phyloP scores from a whole-genome alignment of 169 alveolate genomes.

The Plasmodium vivax region DNA sequence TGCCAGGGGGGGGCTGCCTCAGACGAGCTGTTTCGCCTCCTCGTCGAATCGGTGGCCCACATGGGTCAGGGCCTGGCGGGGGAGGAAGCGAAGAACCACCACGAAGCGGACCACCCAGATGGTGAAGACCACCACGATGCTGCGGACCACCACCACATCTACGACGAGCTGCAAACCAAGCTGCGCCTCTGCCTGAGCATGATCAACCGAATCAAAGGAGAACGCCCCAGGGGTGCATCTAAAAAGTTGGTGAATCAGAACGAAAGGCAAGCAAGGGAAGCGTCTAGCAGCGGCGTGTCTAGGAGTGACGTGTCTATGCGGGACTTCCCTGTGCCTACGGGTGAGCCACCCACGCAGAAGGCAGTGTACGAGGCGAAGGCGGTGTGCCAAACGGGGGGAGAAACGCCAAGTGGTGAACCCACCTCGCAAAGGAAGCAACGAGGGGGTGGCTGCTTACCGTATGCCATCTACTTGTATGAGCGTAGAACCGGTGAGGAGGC shows the following conservation, averaged over 20 bases:
- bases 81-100: not conserved
- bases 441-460: not conserved
- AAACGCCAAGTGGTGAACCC: not conserved
- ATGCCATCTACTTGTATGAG: not conserved
- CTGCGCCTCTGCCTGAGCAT: not conserved
- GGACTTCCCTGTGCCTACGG: not conserved
- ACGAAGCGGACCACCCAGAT: not conserved
- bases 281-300: not conserved
- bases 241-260: not conserved
- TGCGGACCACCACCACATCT: not conserved
- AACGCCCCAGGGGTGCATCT: not conserved
- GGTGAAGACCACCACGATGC: not conserved
- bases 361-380: not conserved
- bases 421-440: not conserved
- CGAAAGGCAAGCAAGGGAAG: not conserved
- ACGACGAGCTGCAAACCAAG: not conserved
- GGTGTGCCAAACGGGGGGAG: not conserved
- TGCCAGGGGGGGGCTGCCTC: not conserved
- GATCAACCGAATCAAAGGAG: not conserved
- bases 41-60: not conserved
- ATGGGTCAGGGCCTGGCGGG: not conserved
- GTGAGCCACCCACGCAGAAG: not conserved
- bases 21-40: not conserved
- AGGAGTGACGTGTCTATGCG: too few species aligned
- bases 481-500: not conserved